These are phyloP conservation scores for Vigna mungo DNA, from an alignment of 306 rosid species.

Conservation along the genomic window DNA sequence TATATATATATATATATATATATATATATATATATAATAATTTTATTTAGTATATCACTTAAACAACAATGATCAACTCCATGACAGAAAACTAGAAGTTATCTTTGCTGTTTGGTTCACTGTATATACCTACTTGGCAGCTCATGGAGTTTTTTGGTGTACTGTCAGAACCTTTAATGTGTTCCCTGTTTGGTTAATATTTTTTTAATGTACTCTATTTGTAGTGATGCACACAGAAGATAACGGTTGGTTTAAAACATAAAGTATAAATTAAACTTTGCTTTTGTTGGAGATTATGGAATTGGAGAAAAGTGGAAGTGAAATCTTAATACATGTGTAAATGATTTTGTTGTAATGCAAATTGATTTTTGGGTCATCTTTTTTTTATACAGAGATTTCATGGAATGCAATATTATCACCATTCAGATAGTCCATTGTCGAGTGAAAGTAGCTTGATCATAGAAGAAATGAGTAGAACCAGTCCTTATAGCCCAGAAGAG, in stretches of 20 bases:
- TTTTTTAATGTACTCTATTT: neutral
- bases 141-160: neutral
- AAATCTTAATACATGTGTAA: neutral
- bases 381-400: constrained; percentile 52
- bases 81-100: no score
- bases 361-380: neutral
- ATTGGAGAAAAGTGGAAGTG: neutral
- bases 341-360: neutral
- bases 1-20: no score
- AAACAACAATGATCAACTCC: no score
- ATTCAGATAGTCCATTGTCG: constrained; percentile 63
- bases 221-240: neutral
- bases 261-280: neutral
- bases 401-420: constrained; percentile 46
- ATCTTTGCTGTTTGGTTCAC: no score
- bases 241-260: neutral
- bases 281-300: neutral
- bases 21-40: no score
- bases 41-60: no score
- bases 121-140: neutral
- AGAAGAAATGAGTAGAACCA: constrained; percentile 79
- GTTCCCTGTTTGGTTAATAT: neutral
- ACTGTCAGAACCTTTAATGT: neutral
- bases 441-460: constrained; percentile 85
- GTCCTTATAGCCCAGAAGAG: constrained; percentile 83